Evolutionary conservation across 2,329 filamentous ascomycete species (phyloP).

Genomic region (Clathrospora elynae): DNA sequence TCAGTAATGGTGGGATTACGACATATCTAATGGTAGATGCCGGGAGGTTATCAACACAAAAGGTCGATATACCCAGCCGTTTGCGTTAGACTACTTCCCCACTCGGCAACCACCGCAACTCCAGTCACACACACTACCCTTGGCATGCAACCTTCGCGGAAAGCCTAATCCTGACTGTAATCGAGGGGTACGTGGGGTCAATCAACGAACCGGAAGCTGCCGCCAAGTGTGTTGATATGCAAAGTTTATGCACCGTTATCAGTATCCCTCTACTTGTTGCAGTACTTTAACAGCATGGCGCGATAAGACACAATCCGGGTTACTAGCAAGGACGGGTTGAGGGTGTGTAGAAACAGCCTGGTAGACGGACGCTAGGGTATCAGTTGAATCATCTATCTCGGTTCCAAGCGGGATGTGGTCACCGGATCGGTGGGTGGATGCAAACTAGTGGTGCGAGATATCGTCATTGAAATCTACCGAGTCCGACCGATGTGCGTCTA

Average conservation of each 20-base stretch:
- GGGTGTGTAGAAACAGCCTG: constrained; percentile 12
- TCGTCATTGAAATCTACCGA: constrained; percentile 14
- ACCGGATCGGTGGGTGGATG: constrained; percentile 19
- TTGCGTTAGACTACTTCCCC: constrained; percentile 5
- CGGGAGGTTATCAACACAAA: constrained; percentile 5
- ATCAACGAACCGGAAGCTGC: constrained; percentile 12
- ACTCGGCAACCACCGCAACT: constrained; percentile 4
- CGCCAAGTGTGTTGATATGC: constrained; percentile 21
- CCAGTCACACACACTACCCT: not conserved
- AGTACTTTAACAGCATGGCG: constrained; percentile 4
- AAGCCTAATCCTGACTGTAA: constrained; percentile 6
- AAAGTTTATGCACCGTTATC: constrained; percentile 31
- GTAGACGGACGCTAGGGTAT: constrained; percentile 13
- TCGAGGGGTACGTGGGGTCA: constrained; percentile 27
- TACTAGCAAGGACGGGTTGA: constrained; percentile 1
- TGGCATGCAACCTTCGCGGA: constrained; percentile 7
- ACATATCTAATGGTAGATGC: not conserved
- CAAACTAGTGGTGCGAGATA: constrained; percentile 11
- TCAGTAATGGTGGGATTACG: not conserved
- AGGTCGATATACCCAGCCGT: constrained; percentile 1
- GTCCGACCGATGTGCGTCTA: not conserved
- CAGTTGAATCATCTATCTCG: constrained; percentile 13
- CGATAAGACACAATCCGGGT: constrained; percentile 14
- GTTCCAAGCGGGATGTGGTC: constrained; percentile 10
- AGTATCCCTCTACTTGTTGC: constrained; percentile 11